These are phyloP conservation scores for Ceratobasidium sp. DNA, from an alignment of 1,284 basidiomycete genomes.

Conservation along the genomic window DNA sequence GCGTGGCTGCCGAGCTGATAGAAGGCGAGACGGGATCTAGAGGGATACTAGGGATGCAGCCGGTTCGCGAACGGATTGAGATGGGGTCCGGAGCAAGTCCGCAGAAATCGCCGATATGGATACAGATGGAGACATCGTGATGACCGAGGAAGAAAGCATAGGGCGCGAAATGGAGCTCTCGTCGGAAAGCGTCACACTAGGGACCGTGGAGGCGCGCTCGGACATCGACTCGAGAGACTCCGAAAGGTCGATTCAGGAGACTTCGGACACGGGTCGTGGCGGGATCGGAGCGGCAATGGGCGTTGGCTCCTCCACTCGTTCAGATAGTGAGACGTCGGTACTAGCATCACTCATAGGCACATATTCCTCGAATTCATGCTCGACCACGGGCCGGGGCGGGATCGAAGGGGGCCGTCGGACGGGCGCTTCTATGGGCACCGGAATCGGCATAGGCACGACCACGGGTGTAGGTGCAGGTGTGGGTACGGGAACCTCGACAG, in stretches of 20 bases:
- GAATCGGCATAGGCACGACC: background rate
- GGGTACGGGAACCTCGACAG: conserved; percentile 16
- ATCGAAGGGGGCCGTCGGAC: conserved; percentile 10
- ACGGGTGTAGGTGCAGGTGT: background rate
- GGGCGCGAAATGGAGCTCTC: conserved; percentile 40
- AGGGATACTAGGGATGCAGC: background rate
- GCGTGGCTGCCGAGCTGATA: conserved; percentile 29
- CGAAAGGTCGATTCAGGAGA: conserved; percentile 25
- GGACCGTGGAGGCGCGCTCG: conserved; percentile 10
- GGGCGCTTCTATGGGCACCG: background rate
- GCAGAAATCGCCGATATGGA: conserved; percentile 18
- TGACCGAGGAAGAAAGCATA: conserved; percentile 21
- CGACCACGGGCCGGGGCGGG: conserved; percentile 1
- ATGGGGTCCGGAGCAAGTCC: background rate
- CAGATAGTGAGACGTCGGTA: conserved; percentile 25
- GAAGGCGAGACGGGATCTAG: conserved; percentile 24
- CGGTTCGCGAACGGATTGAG: background rate
- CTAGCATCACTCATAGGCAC: conserved; percentile 43
- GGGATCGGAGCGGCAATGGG: conserved; percentile 6
- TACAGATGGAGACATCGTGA: conserved; percentile 11
- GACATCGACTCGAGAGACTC: conserved; percentile 36
- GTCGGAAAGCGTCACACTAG: conserved; percentile 18
- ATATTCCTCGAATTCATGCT: conserved; percentile 24
- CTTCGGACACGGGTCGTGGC: conserved; percentile 9
- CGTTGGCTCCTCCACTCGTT: conserved; percentile 14